Conservation (phyloP, 495 filamentous ascomycete species). For the Elasticomyces elasticus region DNA sequence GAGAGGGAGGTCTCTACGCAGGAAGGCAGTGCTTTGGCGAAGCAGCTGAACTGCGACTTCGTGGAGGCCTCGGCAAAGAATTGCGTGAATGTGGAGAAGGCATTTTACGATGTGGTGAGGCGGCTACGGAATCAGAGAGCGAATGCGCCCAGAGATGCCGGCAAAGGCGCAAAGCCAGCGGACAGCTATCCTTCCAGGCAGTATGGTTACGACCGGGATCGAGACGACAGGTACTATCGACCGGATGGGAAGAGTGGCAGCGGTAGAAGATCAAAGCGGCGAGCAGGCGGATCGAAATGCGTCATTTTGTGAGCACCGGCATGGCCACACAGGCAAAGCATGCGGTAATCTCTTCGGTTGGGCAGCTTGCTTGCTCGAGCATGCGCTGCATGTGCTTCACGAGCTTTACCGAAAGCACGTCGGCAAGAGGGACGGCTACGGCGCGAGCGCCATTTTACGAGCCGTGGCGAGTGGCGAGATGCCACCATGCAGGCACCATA, state of each 20-base stretch:
- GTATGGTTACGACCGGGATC: conserved; percentile 1
- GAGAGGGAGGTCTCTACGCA: conserved; percentile 95
- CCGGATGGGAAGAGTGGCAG: neutral
- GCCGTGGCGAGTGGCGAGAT: no score
- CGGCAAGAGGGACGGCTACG: no score
- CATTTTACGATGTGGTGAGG: conserved; percentile 95
- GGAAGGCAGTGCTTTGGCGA: conserved; percentile 83
- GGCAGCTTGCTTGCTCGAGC: neutral
- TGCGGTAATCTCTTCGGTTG: neutral
- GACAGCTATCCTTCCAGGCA: neutral
- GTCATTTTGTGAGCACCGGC: conserved; percentile 14
- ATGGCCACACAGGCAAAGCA: neutral
- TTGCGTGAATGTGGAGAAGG: conserved; percentile 97
- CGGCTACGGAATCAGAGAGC: conserved; percentile 62
- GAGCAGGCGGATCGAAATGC: conserved; percentile 12
- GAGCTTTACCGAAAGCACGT: no score
- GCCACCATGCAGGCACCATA: no score
- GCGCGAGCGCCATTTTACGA: no score
- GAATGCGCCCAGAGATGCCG: conserved; percentile 3
- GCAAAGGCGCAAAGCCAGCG: neutral
- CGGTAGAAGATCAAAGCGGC: conserved; percentile 1
- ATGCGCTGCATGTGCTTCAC: no score
- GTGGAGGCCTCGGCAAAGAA: conserved; percentile 99
- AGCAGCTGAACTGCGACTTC: conserved; percentile 91
- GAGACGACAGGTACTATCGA: conserved; percentile 3